Conservation (phyloP, 805 yeast genomes). For the Candida sonorensis region DNA sequence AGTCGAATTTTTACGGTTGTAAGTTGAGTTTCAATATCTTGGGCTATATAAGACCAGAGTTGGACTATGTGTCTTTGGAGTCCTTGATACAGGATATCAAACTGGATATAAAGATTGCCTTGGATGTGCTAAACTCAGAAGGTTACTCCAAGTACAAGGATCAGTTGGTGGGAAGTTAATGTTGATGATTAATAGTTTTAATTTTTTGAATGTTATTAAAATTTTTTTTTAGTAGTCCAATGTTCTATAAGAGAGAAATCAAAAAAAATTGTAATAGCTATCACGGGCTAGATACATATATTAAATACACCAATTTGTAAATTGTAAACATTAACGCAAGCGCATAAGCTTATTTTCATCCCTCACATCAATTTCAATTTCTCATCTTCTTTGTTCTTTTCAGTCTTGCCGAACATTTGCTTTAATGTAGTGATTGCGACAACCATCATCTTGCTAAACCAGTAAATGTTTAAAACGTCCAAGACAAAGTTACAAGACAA, state of each 20-base stretch:
- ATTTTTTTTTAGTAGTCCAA: no score
- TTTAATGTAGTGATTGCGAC: constrained; percentile 30
- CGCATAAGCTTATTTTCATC: no score
- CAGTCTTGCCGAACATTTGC: constrained; percentile 22
- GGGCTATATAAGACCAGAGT: constrained; percentile 89
- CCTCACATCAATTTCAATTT: constrained; percentile 26
- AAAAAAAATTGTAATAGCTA: no score
- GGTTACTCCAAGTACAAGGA: constrained; percentile 32
- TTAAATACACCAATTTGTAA: no score
- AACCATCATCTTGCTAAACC: constrained; percentile 32
- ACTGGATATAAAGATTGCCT: constrained; percentile 67
- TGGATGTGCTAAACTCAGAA: constrained; percentile 36
- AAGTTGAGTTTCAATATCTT: constrained; percentile 57
- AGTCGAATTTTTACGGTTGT: constrained; percentile 75
- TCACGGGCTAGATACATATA: no score
- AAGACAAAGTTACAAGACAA: constrained; percentile 26
- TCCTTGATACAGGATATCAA: constrained; percentile 82
- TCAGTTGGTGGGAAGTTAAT: constrained; percentile 5
- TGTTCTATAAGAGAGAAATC: no score
- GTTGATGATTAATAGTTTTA: no score
- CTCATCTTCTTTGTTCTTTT: constrained; percentile 16
- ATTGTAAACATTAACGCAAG: no score
- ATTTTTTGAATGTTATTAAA: no score
- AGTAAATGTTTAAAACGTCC: constrained; percentile 28
- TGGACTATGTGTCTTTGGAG: constrained; percentile 73